Base-by-base conservation (phyloP, 2,329 filamentous ascomycete genomes). In the Alternaria postmessia region DNA sequence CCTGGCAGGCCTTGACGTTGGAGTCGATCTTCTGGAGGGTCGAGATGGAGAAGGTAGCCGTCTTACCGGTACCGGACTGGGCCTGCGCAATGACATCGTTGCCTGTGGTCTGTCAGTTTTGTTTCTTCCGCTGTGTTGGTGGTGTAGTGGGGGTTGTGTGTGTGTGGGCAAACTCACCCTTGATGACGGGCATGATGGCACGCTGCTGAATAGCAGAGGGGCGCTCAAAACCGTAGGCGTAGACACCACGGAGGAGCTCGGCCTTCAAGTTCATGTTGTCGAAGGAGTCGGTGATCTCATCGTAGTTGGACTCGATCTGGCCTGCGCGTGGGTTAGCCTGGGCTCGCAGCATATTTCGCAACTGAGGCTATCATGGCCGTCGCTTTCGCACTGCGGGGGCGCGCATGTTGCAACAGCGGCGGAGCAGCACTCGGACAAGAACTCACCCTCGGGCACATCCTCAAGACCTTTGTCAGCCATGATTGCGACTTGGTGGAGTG, bases 221-320 rank as follows among this genome's bases (percentile, higher is more conserved):
- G 74, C 95, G 94, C 89, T 99, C 95, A 87, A 99, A 99, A 91
- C 95, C 95, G 83, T 99, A 99, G 81, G 95, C 95, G 84, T 98
- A 99, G 82, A 99, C 93, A 86, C 92, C 95, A 85, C 95, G 93
- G 81, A 99, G 93, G 79, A 99, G 91, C 87, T 99, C 95, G 70
- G 93, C 81, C 89, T 96, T 97, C 79, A 99, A 89, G 85, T 89
- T 90, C 95, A 99, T 99, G 77, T 94, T 88, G 85, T 99, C 95
- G 85, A 99, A 99, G 65, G 93, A 97, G 85, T 99, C 96, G 84
- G 95, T 94, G 79, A 94, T 94, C 89, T 98, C 94, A 88, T 99
- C 95, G 87, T 98, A 99, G 92, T 99, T 99, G 81, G 94, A 97
- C 89, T 99, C 96, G 88, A 99, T 99, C 87, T 96, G 93, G 84